Evolutionary conservation across 805 yeast species (phyloP).

Genomic region (Lachancea cidri): DNA sequence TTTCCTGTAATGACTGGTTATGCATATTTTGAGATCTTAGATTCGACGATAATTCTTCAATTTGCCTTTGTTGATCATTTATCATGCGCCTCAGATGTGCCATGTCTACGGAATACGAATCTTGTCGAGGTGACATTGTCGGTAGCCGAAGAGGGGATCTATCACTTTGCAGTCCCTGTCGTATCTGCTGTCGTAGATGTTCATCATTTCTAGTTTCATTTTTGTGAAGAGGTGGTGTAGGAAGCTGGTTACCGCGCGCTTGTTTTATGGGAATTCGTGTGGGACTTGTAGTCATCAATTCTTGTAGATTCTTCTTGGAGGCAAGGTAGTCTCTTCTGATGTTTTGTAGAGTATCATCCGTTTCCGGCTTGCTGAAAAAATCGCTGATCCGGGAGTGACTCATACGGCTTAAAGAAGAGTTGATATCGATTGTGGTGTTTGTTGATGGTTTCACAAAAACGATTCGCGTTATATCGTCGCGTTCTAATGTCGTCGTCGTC

Average conservation of each 20-base stretch:
- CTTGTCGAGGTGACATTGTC: constrained; percentile 6
- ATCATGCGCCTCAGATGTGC: constrained; percentile 16
- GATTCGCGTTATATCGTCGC: no score
- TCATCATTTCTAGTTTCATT: constrained; percentile 8
- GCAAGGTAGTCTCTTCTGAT: constrained; percentile 27
- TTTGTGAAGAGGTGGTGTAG: constrained; percentile 4
- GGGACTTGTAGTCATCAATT: constrained; percentile 17
- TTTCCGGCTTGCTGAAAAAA: constrained; percentile 22
- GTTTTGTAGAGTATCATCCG: constrained; percentile 29
- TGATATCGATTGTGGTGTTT: neutral
- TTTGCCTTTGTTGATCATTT: constrained; percentile 19
- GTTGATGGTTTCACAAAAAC: neutral
- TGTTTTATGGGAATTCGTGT: constrained; percentile 4
- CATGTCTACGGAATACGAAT: constrained; percentile 14
- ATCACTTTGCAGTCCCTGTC: constrained; percentile 5
- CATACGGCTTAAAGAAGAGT: neutral
- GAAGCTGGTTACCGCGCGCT: neutral
- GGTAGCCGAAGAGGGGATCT: constrained; percentile 1
- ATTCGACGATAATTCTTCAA: constrained; percentile 16
- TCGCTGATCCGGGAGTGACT: constrained; percentile 3
- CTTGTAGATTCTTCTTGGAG: constrained; percentile 24
- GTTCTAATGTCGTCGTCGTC: no score
- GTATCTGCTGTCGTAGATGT: constrained; percentile 10
- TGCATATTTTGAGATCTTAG: constrained; percentile 14
- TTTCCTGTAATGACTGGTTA: constrained; percentile 14